phyloP scores from a whole-genome alignment of 257 asterid genomes.

The Fraxinus americana region DNA sequence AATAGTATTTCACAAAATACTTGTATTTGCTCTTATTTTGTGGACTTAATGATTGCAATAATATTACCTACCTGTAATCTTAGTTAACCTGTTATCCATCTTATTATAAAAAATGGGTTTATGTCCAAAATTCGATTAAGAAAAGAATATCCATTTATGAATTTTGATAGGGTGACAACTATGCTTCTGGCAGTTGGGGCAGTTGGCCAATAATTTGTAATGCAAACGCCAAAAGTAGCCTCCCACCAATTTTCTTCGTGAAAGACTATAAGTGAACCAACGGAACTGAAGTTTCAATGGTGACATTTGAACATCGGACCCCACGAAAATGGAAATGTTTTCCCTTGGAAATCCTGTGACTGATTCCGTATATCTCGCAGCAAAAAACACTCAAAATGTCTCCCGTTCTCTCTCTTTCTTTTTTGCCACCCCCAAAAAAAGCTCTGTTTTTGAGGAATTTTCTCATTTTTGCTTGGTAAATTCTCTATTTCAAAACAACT shows the following conservation, averaged over 20 bases:
- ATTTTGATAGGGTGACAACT: background rate
- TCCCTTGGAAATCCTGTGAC: slow-evolving; percentile 4
- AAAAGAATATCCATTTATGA: background rate
- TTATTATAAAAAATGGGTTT: no score
- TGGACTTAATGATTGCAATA: background rate
- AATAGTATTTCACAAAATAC: slow-evolving; percentile 11
- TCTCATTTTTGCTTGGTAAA: slow-evolving; percentile 17
- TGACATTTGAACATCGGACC: slow-evolving; percentile 24
- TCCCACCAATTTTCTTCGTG: background rate
- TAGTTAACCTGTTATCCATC: no score
- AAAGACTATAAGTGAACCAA: slow-evolving; percentile 14
- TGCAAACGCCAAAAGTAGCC: background rate
- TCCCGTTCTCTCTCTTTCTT: slow-evolving; percentile 14
- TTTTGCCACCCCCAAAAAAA: slow-evolving; percentile 15
- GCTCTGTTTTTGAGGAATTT: slow-evolving; percentile 24
- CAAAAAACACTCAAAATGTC: slow-evolving; percentile 16
- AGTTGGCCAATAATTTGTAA: slow-evolving; percentile 37
- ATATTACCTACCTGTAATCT: no score
- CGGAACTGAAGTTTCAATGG: slow-evolving; percentile 34
- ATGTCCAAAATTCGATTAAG: background rate
- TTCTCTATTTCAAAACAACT: slow-evolving; percentile 15
- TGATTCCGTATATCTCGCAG: slow-evolving; percentile 44
- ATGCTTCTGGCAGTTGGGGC: slow-evolving; percentile 17
- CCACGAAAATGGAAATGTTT: slow-evolving; percentile 26
- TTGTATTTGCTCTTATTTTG: background rate